Conservation (phyloP, 2,329 filamentous ascomycete genomes). For the Pyricularia sp. region DNA sequence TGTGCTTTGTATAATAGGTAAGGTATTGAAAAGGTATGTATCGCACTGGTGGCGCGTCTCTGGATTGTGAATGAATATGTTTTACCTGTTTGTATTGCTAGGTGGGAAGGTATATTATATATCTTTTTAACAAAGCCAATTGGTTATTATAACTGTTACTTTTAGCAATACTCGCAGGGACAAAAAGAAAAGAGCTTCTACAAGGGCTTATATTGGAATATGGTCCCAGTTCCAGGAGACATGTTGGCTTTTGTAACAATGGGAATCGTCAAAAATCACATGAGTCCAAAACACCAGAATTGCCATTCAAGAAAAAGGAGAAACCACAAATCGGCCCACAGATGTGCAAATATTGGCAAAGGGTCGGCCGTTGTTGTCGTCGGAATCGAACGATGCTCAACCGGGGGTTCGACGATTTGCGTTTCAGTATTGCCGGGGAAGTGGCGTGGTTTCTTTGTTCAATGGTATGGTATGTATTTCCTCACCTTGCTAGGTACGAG, state of each 20-base stretch:
- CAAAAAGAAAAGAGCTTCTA: not conserved
- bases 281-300: not conserved
- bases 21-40: not conserved
- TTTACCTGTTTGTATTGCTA: not conserved
- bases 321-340: not conserved
- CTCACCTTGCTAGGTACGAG: not conserved
- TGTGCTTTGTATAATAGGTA: not conserved
- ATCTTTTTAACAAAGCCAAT: not conserved
- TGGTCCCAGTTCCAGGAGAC: not conserved
- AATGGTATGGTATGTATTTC: too few relatives aligned
- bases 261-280: not conserved
- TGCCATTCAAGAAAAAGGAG: not conserved
- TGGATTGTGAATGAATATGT: not conserved
- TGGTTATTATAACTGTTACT: not conserved
- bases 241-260: not conserved
- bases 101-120: not conserved
- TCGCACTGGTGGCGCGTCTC: not conserved
- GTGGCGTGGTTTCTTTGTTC: not conserved
- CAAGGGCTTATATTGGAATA: not conserved
- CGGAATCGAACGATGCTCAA: not conserved
- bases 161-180: not conserved
- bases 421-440: not conserved
- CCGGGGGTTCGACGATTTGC: not conserved
- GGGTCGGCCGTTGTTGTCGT: not conserved
- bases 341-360: not conserved